These are phyloP conservation scores for Suhomyces kunorum DNA, from an alignment of 1,139 yeast genomes.

Conservation along the genomic window DNA sequence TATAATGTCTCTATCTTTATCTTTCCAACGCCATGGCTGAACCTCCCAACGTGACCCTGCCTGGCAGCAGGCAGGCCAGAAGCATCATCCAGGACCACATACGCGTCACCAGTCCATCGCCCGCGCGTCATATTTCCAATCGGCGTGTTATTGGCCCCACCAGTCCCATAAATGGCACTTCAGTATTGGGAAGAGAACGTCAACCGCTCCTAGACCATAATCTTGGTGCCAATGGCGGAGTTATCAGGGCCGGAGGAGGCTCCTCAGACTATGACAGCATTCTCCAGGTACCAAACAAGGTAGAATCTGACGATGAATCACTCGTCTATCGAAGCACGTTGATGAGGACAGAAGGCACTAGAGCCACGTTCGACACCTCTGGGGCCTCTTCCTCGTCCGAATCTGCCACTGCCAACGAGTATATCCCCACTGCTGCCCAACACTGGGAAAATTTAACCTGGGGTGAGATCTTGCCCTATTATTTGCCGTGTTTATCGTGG, in stretches of 20 bases:
- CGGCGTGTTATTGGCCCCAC: conserved; percentile 28
- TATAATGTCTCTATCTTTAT: not conserved
- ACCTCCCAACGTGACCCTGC: conserved; percentile 8
- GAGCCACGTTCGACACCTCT: not conserved
- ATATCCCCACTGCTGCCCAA: conserved; percentile 27
- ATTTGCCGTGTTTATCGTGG: conserved; percentile 84
- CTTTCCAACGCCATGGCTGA: conserved; percentile 4
- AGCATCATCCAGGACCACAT: conserved; percentile 6
- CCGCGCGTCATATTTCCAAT: conserved; percentile 35
- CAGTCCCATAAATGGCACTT: not conserved
- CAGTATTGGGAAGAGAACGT: conserved; percentile 19
- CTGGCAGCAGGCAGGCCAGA: conserved; percentile 6
- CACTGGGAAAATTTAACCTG: conserved; percentile 27
- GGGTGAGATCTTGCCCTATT: conserved; percentile 55
- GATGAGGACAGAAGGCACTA: conserved; percentile 1
- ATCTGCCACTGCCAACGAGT: conserved; percentile 16
- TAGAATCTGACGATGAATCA: conserved; percentile 19
- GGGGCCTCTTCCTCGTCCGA: conserved; percentile 4
- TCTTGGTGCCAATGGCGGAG: not conserved
- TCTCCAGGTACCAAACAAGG: not conserved
- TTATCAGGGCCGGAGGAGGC: not conserved
- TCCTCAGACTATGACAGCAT: conserved; percentile 5
- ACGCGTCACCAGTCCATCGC: conserved; percentile 32
- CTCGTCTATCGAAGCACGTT: conserved; percentile 16
- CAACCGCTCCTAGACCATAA: conserved; percentile 21